Base-by-base conservation (phyloP, 2,329 filamentous ascomycete species). In the Teratosphaeria viscida region DNA sequence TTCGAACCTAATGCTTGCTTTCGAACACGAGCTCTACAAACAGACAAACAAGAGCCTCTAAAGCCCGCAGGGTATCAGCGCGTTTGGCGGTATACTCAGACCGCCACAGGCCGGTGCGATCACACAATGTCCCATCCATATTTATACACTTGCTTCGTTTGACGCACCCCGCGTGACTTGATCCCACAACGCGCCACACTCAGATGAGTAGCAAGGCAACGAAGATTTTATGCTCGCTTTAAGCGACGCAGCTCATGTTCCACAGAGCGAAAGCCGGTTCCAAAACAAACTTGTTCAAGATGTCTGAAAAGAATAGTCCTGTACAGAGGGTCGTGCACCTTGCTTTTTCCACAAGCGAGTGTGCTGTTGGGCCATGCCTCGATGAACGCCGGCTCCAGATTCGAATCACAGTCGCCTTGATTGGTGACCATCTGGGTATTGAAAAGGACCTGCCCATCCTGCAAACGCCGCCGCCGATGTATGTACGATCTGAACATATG, bases 391-490 rank as follows among this genome's bases (percentile, higher is more conserved):
- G 54, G 14, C 29, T 34, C 34, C 16, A 52, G 27, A 19, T 16
- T 16, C 34, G 37, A 16, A 39, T 12, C 35, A 52, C 43, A 19
- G 43, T n/a, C 43, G 54, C 27, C 29, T 35, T 23, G 6, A 32
- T 54, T 14, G 57, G 35, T 39, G 57, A 32, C 57, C 37, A 47
- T 53, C 43, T 47, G 53, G 52, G 52, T 27, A 49, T 55, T 8
- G 32, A n/a, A 23, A 35, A n/a, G 49, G 56, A 57, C 56, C 32
- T 23, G 35, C 57, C 52, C 49, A 49, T 59, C 57, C 52, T 37
- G 34, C 43, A 27, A 56, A 59, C 58, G 54, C 59, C 55, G 29
- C 12, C 57, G 52, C 26, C 53, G 32, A 47, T 54, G 55, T 47
- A 35, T 23, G n/a, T 43, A 14, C n/a, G 16, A 49, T 49, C 19